These are phyloP conservation scores for Henckelia pumila DNA, from an alignment of 257 asterid genomes.

Conservation along the genomic window DNA sequence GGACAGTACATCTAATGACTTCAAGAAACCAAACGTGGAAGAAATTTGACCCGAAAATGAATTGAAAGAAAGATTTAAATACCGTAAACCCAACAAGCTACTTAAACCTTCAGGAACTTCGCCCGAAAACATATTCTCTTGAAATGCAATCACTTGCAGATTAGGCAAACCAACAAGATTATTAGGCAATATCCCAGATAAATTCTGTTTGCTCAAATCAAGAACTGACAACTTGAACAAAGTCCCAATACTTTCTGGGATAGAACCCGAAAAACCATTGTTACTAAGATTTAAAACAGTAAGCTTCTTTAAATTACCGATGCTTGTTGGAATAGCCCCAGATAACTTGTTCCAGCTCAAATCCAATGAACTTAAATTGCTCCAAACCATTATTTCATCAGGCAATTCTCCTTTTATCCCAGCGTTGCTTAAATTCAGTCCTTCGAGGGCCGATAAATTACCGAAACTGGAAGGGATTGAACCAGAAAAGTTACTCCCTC, in stretches of 20 bases:
- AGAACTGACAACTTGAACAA: constrained; percentile 47
- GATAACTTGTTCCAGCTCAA: constrained; percentile 53
- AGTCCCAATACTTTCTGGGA: constrained; percentile 59
- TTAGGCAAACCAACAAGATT: constrained; percentile 67
- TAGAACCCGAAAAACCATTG: constrained; percentile 48
- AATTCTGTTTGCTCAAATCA: constrained; percentile 61
- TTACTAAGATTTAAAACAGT: constrained; percentile 55
- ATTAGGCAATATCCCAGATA: constrained; percentile 58
- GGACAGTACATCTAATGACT: constrained; percentile 53
- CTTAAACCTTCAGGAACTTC: constrained; percentile 69
- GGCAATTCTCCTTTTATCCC: constrained; percentile 47
- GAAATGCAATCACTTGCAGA: constrained; percentile 65
- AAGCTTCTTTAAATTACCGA: constrained; percentile 49
- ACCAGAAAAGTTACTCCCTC: constrained; percentile 52
- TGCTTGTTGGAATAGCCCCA: constrained; percentile 46
- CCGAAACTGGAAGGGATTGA: constrained; percentile 42
- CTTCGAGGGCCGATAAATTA: constrained; percentile 44
- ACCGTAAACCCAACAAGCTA: constrained; percentile 52
- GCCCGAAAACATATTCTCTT: constrained; percentile 57
- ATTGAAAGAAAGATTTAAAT: constrained; percentile 65
- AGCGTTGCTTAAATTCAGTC: constrained; percentile 46
- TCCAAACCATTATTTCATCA: constrained; percentile 40
- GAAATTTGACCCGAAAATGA: constrained; percentile 57
- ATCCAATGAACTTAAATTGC: constrained; percentile 50
- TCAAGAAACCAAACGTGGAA: constrained; percentile 63